Evolutionary conservation across 1,139 yeast species (phyloP), one percentile per base, ranked within the genome.

Genomic region (Geotrichum candidum): DNA sequence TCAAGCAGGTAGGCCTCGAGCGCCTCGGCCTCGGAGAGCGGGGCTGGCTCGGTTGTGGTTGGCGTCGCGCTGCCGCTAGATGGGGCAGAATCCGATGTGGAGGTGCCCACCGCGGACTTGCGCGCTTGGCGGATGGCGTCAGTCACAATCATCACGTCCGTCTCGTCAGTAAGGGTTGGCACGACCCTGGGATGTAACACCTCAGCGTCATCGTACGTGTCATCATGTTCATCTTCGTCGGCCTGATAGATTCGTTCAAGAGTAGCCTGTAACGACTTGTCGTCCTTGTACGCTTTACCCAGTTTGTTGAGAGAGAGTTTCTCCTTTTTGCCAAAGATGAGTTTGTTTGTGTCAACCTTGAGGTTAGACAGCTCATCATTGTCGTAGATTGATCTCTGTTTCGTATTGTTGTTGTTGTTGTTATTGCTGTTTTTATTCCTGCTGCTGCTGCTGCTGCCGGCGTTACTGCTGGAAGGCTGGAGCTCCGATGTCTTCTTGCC

Each of bases 181-280:
- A 4, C 80, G 76, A 61, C 71, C 71, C 55, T 62, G 53, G 51
- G 27, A 25, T 35, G 48, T n/a, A 50, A 13, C 9, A 72, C 77
- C 63, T 87, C 95, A 48, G 87, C 87, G 54, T 87, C 96, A 59
- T 84, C 87, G 70, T 90, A 90, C 0, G 96, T 88, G 68, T 90
- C 96, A 71, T 90, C 97, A 2, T 88, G 85, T 66, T 88, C 96
- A 64, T 80, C 84, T 68, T 88, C 96, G 65, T 88, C 94, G 25
- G 84, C 81, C 57, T 86, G 88, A 68, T 88, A 86, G 64, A 88
- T 76, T 66, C 87, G 73, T 61, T 84, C 76, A 66, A 90, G 76
- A 0, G 95, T 92, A 56, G 86, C 83, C 10, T 82, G 78, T 54
- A 89, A 73, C 0, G 90, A 84, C 67, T 78, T 81, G 52, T 69